Base-by-base conservation (phyloP, 208 protist genomes). In the Sergeia podlipaevii region DNA sequence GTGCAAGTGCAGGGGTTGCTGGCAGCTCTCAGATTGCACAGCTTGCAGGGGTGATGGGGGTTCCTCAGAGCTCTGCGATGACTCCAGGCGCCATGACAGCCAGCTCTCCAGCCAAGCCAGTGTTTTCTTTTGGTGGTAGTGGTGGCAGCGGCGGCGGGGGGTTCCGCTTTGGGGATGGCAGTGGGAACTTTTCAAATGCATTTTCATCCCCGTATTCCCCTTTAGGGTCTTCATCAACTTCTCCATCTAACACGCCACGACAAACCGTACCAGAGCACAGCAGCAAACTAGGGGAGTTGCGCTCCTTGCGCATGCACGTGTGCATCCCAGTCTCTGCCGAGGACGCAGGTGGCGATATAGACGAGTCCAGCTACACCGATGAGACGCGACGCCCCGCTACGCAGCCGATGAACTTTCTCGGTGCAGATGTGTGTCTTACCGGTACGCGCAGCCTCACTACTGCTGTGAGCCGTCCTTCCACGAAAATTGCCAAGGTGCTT, bases 321-420 rank as follows among this genome's bases (percentile, higher is more conserved):
- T 65, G 58, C 20, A 42, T 65, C 26, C 58, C 58, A 33, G 26
- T 24, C 24, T n/a, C n/a, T n/a, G n/a, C n/a, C n/a, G n/a, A n/a
- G n/a, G n/a, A n/a, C n/a, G n/a, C n/a, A n/a, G n/a, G n/a, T n/a
- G n/a, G 36, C 18, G 2, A 17, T 8, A 4, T 26, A 42, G 3
- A 33, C 4, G 37, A 10, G 32, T 27, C 7, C 5, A 17, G 26
- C 50, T 4, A 52, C 46, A 27, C 15, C 4, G 20, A 20, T 20
- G 21, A 20, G 43, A 20, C 15, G 43, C 6, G 4, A 20, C 13
- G 43, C 15, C 43, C 6, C 27, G 13, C 43, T 8, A 8, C 21
- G 36, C 41, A 6, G 17, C 42, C 15, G 54, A 60, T 21, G 32
- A n/a, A 11, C n/a, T 33, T 28, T 39, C 43, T 29, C 38, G 43